phyloP scores from a whole-genome alignment of 768 basidiomycete species.

The Leccinum barrowsii region DNA sequence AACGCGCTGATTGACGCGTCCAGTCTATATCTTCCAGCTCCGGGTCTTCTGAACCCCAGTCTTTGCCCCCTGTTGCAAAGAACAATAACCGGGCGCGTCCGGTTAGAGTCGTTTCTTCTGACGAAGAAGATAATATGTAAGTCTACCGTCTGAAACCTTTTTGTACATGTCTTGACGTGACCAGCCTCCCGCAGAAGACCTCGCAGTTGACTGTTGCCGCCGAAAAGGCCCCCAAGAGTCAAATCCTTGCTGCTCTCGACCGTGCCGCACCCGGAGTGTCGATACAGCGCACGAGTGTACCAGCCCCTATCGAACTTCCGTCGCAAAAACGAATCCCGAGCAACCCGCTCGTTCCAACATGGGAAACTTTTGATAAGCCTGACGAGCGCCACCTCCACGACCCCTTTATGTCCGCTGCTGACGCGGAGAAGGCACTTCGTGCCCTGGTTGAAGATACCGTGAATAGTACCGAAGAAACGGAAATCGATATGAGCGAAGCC shows the following conservation, averaged over 20 bases:
- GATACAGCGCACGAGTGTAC: constrained; percentile 24
- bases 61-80: constrained; percentile 9
- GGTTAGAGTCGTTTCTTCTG: constrained; percentile 30
- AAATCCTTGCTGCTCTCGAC: constrained; percentile 23
- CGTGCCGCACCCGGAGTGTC: constrained; percentile 14
- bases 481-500: constrained; percentile 60
- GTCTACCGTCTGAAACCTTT: background rate
- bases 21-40: constrained; percentile 20
- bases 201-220: background rate
- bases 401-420: constrained; percentile 40
- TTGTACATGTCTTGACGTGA: constrained; percentile 5
- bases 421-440: constrained; percentile 75
- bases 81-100: constrained; percentile 7
- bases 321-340: constrained; percentile 17
- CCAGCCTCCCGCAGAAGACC: constrained; percentile 2
- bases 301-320: constrained; percentile 32
- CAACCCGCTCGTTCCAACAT: constrained; percentile 10
- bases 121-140: constrained; percentile 23
- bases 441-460: constrained; percentile 71
- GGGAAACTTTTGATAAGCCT: constrained; percentile 32
- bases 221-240: constrained; percentile 7
- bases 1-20: background rate
- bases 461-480: constrained; percentile 45
- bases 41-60: constrained; percentile 18
- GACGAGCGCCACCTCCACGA: constrained; percentile 26